Percentiles rank a stretch among this genome's conserved stretches.
These are phyloP conservation scores for Didymella arachidicola DNA, from an alignment of 2,329 filamentous ascomycete species.

Conservation along the genomic window DNA sequence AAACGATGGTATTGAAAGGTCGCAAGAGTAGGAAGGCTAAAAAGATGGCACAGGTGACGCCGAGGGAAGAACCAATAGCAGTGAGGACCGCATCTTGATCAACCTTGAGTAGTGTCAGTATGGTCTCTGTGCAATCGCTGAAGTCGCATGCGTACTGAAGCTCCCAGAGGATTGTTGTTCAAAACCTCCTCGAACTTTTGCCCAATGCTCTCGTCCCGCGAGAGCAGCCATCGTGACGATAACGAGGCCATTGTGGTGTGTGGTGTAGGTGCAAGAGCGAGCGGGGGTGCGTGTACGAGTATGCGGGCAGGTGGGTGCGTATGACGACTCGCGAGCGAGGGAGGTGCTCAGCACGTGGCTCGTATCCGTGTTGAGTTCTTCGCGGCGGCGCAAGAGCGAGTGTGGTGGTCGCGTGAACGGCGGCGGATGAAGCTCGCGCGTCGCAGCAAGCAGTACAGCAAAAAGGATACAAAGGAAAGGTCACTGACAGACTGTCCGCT, in stretches of 20 bases:
- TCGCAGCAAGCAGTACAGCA: slow-evolving; percentile 4
- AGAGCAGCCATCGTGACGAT: slow-evolving; percentile 28
- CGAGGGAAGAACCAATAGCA: slow-evolving; percentile 81
- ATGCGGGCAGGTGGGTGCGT: slow-evolving; percentile 16
- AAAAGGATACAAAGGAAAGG: slow-evolving; percentile 8
- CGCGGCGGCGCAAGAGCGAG: slow-evolving; percentile 1
- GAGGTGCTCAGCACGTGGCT: slow-evolving; percentile 24
- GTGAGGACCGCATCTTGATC: slow-evolving; percentile 73
- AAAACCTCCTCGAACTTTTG: slow-evolving; percentile 44
- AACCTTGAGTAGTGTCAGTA: slow-evolving; percentile 54
- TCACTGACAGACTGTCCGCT: not conserved
- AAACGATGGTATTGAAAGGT: slow-evolving; percentile 90
- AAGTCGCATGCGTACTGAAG: slow-evolving; percentile 25
- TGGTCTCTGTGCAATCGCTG: not conserved
- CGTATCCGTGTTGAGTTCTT: slow-evolving; percentile 1
- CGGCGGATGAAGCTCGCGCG: slow-evolving; percentile 1
- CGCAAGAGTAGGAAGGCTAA: slow-evolving; percentile 87
- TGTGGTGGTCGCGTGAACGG: not conserved
- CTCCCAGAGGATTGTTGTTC: slow-evolving; percentile 40
- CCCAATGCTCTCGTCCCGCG: slow-evolving; percentile 40
- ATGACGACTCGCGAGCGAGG: slow-evolving; percentile 21
- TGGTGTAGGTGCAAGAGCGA: slow-evolving; percentile 13
- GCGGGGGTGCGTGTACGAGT: slow-evolving; percentile 5
- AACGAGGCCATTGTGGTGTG: slow-evolving; percentile 33
- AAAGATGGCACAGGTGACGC: slow-evolving; percentile 75